These are phyloP conservation scores for Smittium mucronatum DNA, from an alignment of 371 early-diverging fungal species.

Conservation along the genomic window DNA sequence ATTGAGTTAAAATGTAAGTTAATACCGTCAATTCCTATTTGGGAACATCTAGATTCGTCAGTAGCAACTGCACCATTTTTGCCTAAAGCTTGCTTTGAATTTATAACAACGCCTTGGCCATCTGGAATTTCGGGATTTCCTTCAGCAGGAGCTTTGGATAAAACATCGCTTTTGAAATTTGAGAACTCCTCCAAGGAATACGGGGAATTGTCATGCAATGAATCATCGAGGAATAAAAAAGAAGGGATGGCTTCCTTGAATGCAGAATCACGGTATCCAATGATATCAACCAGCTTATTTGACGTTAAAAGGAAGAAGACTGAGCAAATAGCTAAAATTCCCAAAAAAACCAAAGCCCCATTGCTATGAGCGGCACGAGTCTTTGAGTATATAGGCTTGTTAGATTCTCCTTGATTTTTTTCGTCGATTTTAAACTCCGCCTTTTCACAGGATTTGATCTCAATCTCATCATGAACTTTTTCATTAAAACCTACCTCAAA, in stretches of 20 bases:
- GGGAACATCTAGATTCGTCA: constrained; percentile 69
- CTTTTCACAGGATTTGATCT: too few relatives aligned
- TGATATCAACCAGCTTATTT: neutral
- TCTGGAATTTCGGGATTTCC: neutral
- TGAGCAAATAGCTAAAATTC: neutral
- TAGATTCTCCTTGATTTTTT: too few relatives aligned
- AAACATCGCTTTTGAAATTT: neutral
- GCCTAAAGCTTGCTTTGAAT: constrained; percentile 11
- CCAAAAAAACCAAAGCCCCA: neutral
- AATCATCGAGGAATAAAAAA: neutral
- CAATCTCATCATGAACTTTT: too few relatives aligned
- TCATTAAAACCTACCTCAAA: too few relatives aligned
- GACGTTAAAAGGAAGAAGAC: neutral
- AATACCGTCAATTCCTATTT: constrained; percentile 57
- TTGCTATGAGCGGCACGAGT: neutral
- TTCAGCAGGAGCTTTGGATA: neutral
- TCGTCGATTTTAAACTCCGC: too few relatives aligned
- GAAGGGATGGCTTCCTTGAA: neutral
- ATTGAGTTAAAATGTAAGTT: neutral
- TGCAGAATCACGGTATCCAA: neutral
- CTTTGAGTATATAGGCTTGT: too few relatives aligned
- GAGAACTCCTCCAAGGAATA: neutral
- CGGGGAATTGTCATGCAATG: neutral
- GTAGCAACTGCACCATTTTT: constrained; percentile 67
- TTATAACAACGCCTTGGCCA: neutral